Evolutionary conservation across 2,329 filamentous ascomycete genomes (phyloP).

Genomic region (Curvularia sp.): DNA sequence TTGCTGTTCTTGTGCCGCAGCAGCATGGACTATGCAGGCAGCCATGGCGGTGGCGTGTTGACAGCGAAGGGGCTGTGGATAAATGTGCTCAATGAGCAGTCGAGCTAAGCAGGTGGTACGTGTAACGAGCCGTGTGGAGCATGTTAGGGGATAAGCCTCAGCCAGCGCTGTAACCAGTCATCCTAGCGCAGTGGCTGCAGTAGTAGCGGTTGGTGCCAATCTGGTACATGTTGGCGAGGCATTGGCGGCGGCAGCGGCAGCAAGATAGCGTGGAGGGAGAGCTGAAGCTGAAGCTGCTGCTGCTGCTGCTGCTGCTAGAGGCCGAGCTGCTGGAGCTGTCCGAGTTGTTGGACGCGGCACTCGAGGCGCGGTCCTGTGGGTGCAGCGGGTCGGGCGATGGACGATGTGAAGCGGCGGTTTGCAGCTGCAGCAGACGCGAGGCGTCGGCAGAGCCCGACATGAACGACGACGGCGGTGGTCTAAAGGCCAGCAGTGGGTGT

Average conservation of each 20-base stretch:
- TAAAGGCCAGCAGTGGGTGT: constrained; percentile 48
- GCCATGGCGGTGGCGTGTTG: constrained; percentile 1
- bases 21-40: not conserved
- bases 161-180: constrained; percentile 49
- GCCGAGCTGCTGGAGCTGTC: constrained; percentile 22
- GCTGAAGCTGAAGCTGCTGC: no score
- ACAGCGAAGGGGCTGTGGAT: constrained; percentile 8
- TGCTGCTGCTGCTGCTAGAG: constrained; percentile 25
- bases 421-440: constrained; percentile 50
- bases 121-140: not conserved
- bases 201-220: constrained; percentile 53
- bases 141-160: constrained; percentile 28
- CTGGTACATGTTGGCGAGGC: constrained; percentile 44
- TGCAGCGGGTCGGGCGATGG: constrained; percentile 41
- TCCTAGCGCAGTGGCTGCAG: constrained; percentile 51
- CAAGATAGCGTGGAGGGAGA: constrained; percentile 37
- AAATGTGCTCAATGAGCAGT: not conserved
- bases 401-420: constrained; percentile 49
- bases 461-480: constrained; percentile 22
- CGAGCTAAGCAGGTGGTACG: not conserved
- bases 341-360: constrained; percentile 16
- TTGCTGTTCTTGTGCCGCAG: not conserved
- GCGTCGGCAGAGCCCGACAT: constrained; percentile 40
- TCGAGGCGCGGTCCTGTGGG: constrained; percentile 24
- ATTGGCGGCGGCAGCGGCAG: constrained; percentile 47